Evolutionary conservation across 805 yeast genomes (phyloP), one percentile per base, ranked within the genome.

Genomic region (Starmerella geochares): DNA sequence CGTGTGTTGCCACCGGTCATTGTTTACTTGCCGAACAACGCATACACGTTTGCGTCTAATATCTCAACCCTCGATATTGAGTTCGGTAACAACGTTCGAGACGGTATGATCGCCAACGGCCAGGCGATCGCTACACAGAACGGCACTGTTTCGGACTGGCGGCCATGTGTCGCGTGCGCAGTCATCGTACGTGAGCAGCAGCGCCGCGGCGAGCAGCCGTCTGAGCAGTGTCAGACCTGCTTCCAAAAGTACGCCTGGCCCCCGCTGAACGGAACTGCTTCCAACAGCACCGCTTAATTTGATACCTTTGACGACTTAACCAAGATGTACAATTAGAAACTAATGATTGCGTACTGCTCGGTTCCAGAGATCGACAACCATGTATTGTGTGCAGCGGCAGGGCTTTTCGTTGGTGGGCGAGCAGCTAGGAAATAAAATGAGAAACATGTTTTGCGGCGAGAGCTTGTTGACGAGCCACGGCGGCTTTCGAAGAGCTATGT

Each of bases 81-180:
- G 4, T 83, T 81, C 59, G 66, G 69, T 1, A 74, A 71, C 40
- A 68, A 69, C 1, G 83, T 79, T 58, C 77, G 77, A 58, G 62
- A 70, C 38, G 67, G 72, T 0, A 71, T 82, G 68, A 75, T 83
- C 51, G 65, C 70, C 57, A 83, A 83, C 61, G 92, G 90, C 13
- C 80, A 77, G 60, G 86, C 80, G 59, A 72, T 75, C 7, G 71
- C 80, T 5, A 69, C 85, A 1, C 71, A 81, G 59, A 83, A 83
- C 61, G 64, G 74, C 25, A 61, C 78, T 24, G 87, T 81, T 58
- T 62, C 69, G 2, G 76, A 79, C 35, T 83, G 80, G 77, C 67
- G 74, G 40, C 72, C 77, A 4, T 83, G 92, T 68, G 74, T 83
- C 48, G 81, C 82, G 2, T 83, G 92, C 71, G 90, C 90, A 8